Conservation (phyloP, 805 yeast genomes). For the Millerago galiae region DNA sequence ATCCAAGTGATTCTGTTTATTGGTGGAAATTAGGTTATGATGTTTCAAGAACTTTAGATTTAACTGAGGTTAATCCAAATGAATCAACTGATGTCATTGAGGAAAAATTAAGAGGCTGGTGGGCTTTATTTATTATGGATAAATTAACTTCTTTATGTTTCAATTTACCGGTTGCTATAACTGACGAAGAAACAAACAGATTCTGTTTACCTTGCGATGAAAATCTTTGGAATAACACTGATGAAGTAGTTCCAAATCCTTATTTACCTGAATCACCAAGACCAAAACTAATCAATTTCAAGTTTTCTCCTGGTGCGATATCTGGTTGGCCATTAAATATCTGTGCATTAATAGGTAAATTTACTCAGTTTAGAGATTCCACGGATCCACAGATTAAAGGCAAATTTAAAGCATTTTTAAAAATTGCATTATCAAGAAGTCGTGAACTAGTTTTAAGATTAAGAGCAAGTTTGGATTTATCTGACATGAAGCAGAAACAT, state of each 20-base stretch:
- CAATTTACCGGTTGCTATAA: conserved; percentile 26
- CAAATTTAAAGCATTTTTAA: conserved; percentile 10
- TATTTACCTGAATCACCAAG: conserved; percentile 24
- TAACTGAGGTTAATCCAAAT: conserved; percentile 9
- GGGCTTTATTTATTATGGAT: conserved; percentile 35
- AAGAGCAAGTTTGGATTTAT: conserved; percentile 8
- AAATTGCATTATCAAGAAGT: conserved; percentile 10
- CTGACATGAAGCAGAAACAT: conserved; percentile 10
- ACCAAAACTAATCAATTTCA: conserved; percentile 20
- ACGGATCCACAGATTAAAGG: not conserved
- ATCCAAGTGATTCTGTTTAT: conserved; percentile 18
- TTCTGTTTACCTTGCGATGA: conserved; percentile 31
- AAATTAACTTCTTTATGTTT: conserved; percentile 32
- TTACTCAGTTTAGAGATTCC: conserved; percentile 16
- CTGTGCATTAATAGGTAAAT: conserved; percentile 27
- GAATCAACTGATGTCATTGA: conserved; percentile 27
- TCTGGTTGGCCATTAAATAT: conserved; percentile 34
- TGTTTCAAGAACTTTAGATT: conserved; percentile 4
- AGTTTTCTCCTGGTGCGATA: conserved; percentile 26
- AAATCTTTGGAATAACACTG: conserved; percentile 25
- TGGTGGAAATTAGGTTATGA: conserved; percentile 22
- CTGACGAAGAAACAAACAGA: conserved; percentile 26
- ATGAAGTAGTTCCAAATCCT: conserved; percentile 22
- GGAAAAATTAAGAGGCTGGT: conserved; percentile 35
- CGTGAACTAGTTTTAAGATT: conserved; percentile 2